Evolutionary conservation across 1,139 yeast genomes (phyloP).

Genomic region (Kazachstania sp.): DNA sequence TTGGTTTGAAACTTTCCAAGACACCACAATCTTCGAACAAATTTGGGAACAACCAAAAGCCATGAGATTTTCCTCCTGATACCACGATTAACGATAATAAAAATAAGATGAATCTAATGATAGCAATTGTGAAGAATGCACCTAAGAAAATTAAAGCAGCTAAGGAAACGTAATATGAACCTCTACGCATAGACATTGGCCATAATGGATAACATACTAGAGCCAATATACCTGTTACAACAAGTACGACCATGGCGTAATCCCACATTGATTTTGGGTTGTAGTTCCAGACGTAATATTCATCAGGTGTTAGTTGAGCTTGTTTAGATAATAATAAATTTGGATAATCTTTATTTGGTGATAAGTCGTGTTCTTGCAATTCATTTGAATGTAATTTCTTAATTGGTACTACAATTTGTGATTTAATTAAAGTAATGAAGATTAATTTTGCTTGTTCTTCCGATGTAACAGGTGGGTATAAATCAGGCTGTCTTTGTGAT

Average conservation of each 20-base stretch:
- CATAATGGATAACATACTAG: constrained; percentile 89
- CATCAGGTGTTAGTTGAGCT: constrained; percentile 69
- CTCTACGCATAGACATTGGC: constrained; percentile 84
- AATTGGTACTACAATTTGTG: constrained; percentile 68
- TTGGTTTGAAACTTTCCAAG: constrained; percentile 81
- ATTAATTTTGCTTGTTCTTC: constrained; percentile 34
- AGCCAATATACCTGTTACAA: constrained; percentile 61
- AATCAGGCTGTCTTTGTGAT: constrained; percentile 44
- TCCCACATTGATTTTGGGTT: constrained; percentile 66
- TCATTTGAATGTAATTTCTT: constrained; percentile 64
- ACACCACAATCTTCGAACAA: constrained; percentile 94
- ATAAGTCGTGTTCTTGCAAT: constrained; percentile 51
- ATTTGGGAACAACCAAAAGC: constrained; percentile 94
- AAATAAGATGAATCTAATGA: constrained; percentile 69
- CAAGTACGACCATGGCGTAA: constrained; percentile 52
- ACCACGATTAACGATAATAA: constrained; percentile 45
- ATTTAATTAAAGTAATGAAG: constrained; percentile 60
- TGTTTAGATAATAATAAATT: constrained; percentile 55
- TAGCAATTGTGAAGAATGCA: constrained; percentile 67
- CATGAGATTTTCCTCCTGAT: constrained; percentile 23
- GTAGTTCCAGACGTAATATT: constrained; percentile 80
- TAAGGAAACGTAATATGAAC: constrained; percentile 87
- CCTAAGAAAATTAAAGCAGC: constrained; percentile 67
- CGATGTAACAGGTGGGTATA: constrained; percentile 46
- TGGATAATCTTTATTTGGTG: constrained; percentile 72